Conservation (phyloP, 495 filamentous ascomycete species). For the Penicillium atrosanguineum region DNA sequence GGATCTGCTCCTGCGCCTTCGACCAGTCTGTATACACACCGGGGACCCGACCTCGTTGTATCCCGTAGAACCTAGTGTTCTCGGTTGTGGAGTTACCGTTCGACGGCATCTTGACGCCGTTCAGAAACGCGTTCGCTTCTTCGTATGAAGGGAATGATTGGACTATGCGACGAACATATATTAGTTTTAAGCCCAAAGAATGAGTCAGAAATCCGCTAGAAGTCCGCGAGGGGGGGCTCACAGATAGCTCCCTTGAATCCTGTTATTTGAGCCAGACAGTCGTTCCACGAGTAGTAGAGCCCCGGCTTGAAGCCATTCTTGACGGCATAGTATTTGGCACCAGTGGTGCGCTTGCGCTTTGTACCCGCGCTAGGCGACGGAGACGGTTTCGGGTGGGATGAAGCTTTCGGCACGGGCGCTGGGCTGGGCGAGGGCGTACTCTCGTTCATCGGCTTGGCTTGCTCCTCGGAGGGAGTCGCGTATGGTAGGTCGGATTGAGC, state of each 20-base stretch:
- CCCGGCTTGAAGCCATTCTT: constrained; percentile 73
- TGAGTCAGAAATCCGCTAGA: background rate
- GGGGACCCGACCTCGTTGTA: constrained; percentile 76
- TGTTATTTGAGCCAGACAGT: constrained; percentile 76
- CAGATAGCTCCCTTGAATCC: constrained; percentile 84
- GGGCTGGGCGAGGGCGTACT: constrained; percentile 42
- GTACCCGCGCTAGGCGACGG: constrained; percentile 46
- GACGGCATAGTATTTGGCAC: constrained; percentile 85
- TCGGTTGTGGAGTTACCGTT: constrained; percentile 23
- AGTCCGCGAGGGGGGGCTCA: constrained; percentile 42
- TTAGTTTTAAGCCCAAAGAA: background rate
- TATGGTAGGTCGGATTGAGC: background rate
- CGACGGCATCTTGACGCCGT: constrained; percentile 50
- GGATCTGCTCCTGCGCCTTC: constrained; percentile 73
- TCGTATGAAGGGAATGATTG: constrained; percentile 76
- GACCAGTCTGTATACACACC: constrained; percentile 90
- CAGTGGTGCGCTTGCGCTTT: constrained; percentile 62
- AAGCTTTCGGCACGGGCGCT: constrained; percentile 30
- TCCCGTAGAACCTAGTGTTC: constrained; percentile 67
- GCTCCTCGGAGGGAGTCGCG: background rate
- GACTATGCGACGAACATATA: constrained; percentile 45
- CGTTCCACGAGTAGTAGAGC: constrained; percentile 80
- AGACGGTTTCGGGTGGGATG: constrained; percentile 25
- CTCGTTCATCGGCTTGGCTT: constrained; percentile 26
- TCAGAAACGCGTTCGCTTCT: constrained; percentile 77